A percentile compares a stretch with the other conserved stretches of the same genome.
phyloP scores from a whole-genome alignment of 1,284 basidiomycete genomes.

The Wallemia ichthyophaga region DNA sequence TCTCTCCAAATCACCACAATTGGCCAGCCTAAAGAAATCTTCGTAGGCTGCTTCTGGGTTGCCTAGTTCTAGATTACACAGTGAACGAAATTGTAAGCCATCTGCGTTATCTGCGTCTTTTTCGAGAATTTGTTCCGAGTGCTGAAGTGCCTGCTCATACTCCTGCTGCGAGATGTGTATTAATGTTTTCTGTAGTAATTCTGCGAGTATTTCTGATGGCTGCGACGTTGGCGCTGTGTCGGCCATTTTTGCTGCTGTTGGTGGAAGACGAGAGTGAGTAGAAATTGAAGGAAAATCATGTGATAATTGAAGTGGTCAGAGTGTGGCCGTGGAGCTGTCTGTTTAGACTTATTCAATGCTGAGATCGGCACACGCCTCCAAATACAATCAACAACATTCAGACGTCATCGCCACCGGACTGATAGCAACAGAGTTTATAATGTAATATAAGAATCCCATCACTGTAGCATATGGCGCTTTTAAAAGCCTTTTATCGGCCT shows the following conservation, averaged over 20 bases:
- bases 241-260: not conserved
- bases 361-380: no score
- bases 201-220: slow-evolving; percentile 14
- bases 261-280: no score
- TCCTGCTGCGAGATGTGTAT: slow-evolving; percentile 48
- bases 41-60: slow-evolving; percentile 29
- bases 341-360: no score
- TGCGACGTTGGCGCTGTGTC: not conserved
- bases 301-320: no score
- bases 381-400: no score
- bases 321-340: no score
- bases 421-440: no score
- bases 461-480: no score
- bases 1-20: slow-evolving; percentile 39
- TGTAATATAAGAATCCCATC: no score
- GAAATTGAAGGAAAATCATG: no score
- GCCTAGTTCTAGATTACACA: not conserved
- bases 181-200: slow-evolving; percentile 42
- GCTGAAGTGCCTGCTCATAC: slow-evolving; percentile 45
- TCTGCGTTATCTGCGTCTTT: slow-evolving; percentile 32
- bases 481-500: no score
- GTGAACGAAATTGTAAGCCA: slow-evolving; percentile 15
- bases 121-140: slow-evolving; percentile 36
- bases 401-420: no score
- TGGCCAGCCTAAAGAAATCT: slow-evolving; percentile 35